Conservation (phyloP, 2,329 filamentous ascomycete species). For the Helotiales sp. region DNA sequence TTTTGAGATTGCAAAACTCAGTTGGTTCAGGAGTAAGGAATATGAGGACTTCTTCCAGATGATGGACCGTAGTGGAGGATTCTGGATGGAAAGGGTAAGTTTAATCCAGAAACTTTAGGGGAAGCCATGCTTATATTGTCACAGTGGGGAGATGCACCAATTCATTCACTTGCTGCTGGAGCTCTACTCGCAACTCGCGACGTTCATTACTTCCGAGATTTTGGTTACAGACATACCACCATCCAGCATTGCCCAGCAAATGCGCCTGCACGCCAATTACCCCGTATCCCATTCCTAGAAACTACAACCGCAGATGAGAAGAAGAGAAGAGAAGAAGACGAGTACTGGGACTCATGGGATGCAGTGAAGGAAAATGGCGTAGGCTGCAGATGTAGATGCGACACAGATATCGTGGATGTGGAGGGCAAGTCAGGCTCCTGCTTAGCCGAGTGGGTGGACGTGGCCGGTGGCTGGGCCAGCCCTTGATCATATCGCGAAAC, state of each 20-base stretch:
- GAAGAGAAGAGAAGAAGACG: slow-evolving; percentile 87
- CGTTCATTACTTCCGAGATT: slow-evolving; percentile 98
- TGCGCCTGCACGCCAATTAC: slow-evolving; percentile 84
- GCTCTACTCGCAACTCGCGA: slow-evolving; percentile 80
- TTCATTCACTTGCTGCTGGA: slow-evolving; percentile 95
- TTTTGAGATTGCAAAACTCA: slow-evolving; percentile 93
- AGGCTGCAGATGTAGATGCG: slow-evolving; percentile 93
- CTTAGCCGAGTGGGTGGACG: slow-evolving; percentile 94
- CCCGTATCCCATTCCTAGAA: slow-evolving; percentile 80
- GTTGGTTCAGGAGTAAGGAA: slow-evolving; percentile 96
- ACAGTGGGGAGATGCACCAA: slow-evolving; percentile 97
- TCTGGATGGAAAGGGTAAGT: slow-evolving; percentile 97
- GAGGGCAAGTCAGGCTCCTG: slow-evolving; percentile 98
- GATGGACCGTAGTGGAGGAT: slow-evolving; percentile 97
- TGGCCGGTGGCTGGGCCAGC: slow-evolving; percentile 86
- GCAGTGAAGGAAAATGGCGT: slow-evolving; percentile 92
- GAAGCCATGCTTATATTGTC: slow-evolving; percentile 30
- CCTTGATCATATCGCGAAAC: slow-evolving; percentile 37
- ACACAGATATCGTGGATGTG: slow-evolving; percentile 96
- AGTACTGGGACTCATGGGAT: slow-evolving; percentile 93
- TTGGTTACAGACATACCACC: slow-evolving; percentile 97
- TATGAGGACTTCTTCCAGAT: slow-evolving; percentile 98
- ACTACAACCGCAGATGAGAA: slow-evolving; percentile 80
- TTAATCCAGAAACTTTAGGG: slow-evolving; percentile 13
- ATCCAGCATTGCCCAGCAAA: slow-evolving; percentile 99